phyloP scores from a whole-genome alignment of 2,329 filamentous ascomycete species.

The Epichloe coenophiala region DNA sequence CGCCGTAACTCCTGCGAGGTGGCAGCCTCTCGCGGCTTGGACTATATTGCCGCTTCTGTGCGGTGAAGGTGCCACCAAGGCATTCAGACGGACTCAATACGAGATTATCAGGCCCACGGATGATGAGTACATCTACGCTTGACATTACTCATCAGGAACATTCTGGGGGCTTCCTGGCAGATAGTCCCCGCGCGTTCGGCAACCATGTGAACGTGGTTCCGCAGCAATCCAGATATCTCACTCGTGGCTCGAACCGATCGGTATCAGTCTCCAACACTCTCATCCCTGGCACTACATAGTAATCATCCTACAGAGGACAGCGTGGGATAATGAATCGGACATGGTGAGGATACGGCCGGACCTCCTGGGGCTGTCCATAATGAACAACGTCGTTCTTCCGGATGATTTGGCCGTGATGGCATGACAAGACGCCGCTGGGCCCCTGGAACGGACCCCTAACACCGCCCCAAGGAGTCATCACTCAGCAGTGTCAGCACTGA shows the following conservation, averaged over 20 bases:
- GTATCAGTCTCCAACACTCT: conserved; percentile 3
- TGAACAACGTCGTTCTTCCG: conserved; percentile 15
- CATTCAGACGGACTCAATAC: conserved; percentile 12
- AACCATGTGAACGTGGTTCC: neutral
- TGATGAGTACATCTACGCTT: neutral
- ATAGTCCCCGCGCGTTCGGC: neutral
- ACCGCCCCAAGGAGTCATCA: no score
- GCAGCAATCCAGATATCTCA: neutral
- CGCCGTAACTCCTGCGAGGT: conserved; percentile 1
- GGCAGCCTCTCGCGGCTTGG: conserved; percentile 1
- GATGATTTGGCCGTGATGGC: conserved; percentile 11
- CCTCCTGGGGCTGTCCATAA: conserved; percentile 12
- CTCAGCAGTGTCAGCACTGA: no score
- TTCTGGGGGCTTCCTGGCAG: neutral
- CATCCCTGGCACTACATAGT: conserved; percentile 8
- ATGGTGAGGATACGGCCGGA: conserved; percentile 16
- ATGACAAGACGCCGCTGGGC: neutral
- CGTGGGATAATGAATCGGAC: conserved; percentile 15
- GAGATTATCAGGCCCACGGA: neutral
- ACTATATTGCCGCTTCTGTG: conserved; percentile 16
- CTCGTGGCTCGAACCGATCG: neutral
- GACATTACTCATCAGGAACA: no score
- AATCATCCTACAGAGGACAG: conserved; percentile 16
- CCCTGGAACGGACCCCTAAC: no score
- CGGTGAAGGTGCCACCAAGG: conserved; percentile 16